A percentile compares a stretch with the other conserved stretches of the same genome.
phyloP scores from a whole-genome alignment of 441 rosid species.

The Populus trichocarpa region DNA sequence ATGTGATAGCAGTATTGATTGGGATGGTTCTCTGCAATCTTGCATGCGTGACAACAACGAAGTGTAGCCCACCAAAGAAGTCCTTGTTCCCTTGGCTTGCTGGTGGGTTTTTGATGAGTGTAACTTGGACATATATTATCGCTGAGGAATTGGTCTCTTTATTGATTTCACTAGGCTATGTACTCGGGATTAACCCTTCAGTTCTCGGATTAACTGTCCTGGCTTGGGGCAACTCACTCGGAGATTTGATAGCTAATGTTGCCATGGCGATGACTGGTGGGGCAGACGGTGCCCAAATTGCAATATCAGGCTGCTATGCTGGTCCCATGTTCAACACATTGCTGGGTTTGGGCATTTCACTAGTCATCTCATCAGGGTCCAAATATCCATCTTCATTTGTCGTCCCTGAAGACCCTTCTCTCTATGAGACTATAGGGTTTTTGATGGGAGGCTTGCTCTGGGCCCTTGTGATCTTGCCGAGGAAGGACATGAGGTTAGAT shows the following conservation, averaged over 20 bases:
- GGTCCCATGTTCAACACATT: constrained; percentile 86
- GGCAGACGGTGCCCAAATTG: constrained; percentile 67
- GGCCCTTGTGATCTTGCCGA: constrained; percentile 74
- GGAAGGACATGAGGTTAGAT: constrained; percentile 65
- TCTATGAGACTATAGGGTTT: constrained; percentile 67
- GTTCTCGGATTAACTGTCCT: constrained; percentile 80
- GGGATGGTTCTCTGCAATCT: constrained; percentile 61
- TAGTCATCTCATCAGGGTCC: constrained; percentile 61
- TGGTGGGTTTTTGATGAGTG: constrained; percentile 83
- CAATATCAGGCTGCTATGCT: constrained; percentile 85
- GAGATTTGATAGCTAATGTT: constrained; percentile 75
- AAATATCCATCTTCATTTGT: constrained; percentile 48
- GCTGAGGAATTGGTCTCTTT: constrained; percentile 79
- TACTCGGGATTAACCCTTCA: constrained; percentile 75
- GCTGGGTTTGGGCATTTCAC: constrained; percentile 66
- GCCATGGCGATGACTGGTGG: constrained; percentile 80
- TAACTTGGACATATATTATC: constrained; percentile 78
- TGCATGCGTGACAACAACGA: constrained; percentile 55
- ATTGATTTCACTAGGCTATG: constrained; percentile 54
- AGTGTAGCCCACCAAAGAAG: constrained; percentile 59
- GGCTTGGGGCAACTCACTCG: constrained; percentile 92
- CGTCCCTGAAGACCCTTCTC: constrained; percentile 55
- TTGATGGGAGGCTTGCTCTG: constrained; percentile 68
- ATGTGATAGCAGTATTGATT: constrained; percentile 40
- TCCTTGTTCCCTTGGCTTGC: constrained; percentile 64